phyloP scores from a whole-genome alignment of 1,284 basidiomycete species.

The Apiotrichum domesticum region DNA sequence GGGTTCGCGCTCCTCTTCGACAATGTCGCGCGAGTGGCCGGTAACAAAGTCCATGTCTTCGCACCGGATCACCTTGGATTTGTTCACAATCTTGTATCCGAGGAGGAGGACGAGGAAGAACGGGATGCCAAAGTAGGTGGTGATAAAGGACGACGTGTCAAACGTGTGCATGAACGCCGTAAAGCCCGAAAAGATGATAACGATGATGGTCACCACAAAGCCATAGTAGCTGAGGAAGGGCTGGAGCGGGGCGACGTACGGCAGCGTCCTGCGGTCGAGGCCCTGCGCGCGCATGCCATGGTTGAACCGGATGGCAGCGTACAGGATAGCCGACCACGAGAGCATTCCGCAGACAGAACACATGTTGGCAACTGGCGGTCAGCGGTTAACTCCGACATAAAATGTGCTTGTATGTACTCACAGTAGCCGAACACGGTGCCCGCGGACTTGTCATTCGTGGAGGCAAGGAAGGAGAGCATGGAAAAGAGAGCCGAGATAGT shows the following conservation, averaged over 20 bases:
- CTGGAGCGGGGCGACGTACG: slow-evolving; percentile 56
- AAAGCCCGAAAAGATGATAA: slow-evolving; percentile 30
- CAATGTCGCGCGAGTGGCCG: slow-evolving; percentile 1
- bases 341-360: slow-evolving; percentile 51
- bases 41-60: slow-evolving; percentile 20
- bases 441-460: slow-evolving; percentile 47
- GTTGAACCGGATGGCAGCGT: slow-evolving; percentile 76
- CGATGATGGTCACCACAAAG: slow-evolving; percentile 14
- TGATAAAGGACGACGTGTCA: slow-evolving; percentile 35
- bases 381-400: neutral
- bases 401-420: slow-evolving; percentile 9
- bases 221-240: slow-evolving; percentile 35
- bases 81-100: slow-evolving; percentile 15
- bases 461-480: slow-evolving; percentile 27
- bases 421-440: slow-evolving; percentile 66
- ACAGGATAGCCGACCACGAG: slow-evolving; percentile 72
- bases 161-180: slow-evolving; percentile 19
- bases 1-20: slow-evolving; percentile 18
- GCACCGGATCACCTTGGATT: slow-evolving; percentile 2
- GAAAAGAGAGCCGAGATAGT: slow-evolving; percentile 21
- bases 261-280: slow-evolving; percentile 48
- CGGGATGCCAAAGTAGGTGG: slow-evolving; percentile 27
- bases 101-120: slow-evolving; percentile 19
- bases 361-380: slow-evolving; percentile 55
- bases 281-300: slow-evolving; percentile 68